A percentile compares a stretch with the other conserved stretches of the same genome.
Conservation (phyloP, 2,329 filamentous ascomycete genomes). For the Penicillium sclerotigenum region DNA sequence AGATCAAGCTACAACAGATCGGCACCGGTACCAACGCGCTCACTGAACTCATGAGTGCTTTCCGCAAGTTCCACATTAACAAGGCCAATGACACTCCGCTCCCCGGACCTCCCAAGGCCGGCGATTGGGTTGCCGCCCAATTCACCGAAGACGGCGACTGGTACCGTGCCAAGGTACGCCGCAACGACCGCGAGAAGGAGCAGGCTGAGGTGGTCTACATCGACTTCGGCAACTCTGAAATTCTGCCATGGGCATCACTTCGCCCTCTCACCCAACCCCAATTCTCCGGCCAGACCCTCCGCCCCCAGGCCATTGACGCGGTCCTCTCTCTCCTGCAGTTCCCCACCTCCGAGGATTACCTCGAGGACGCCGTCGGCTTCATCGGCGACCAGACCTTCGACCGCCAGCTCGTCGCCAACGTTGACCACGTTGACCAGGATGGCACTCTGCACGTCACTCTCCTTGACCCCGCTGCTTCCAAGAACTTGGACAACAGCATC, state of each 20-base stretch:
- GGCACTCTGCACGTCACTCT: conserved; percentile 82
- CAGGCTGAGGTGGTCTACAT: conserved; percentile 89
- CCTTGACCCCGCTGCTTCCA: conserved; percentile 68
- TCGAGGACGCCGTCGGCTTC: conserved; percentile 72
- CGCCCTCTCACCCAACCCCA: conserved; percentile 75
- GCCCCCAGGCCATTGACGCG: conserved; percentile 82
- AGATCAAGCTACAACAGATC: conserved; percentile 86
- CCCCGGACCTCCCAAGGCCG: conserved; percentile 75
- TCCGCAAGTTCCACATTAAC: conserved; percentile 86
- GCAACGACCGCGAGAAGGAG: conserved; percentile 88
- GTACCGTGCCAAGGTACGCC: conserved; percentile 88
- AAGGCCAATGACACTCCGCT: conserved; percentile 74
- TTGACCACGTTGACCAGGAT: conserved; percentile 81
- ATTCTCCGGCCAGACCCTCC: conserved; percentile 78
- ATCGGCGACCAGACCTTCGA: conserved; percentile 71
- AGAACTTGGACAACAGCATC: conserved; percentile 70
- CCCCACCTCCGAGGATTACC: conserved; percentile 76
- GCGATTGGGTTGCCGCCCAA: conserved; percentile 85
- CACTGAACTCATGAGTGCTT: conserved; percentile 83
- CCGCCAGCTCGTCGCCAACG: conserved; percentile 80
- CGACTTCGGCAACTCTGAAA: conserved; percentile 94
- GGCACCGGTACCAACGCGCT: conserved; percentile 81
- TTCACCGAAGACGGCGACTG: conserved; percentile 87
- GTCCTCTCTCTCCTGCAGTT: conserved; percentile 86
- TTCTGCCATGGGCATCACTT: conserved; percentile 77